Base-by-base conservation (phyloP, 768 basidiomycete species). In the Russula griseocarnosa region DNA sequence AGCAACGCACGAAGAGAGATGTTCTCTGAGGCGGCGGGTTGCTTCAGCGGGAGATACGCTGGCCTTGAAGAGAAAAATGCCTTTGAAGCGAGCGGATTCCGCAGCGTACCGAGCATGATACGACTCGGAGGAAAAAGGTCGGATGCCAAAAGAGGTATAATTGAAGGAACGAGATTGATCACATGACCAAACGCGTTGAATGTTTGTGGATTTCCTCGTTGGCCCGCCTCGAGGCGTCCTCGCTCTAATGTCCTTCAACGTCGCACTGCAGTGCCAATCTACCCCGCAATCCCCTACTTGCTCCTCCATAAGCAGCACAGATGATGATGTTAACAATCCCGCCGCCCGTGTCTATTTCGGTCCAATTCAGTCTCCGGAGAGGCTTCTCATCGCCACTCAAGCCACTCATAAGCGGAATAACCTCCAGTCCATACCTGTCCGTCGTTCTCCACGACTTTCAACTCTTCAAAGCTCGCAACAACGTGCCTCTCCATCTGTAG, bases 1-100 rank as follows among this genome's bases (percentile, higher is more conserved):
- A 75, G 61, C 50, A 74, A 65, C 9, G 65, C 69, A 20, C 66
- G 65, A 34, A 75, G 63, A 0, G 69, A 58, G n/a, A 67, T 61
- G 10, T 60, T 57, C 28, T 66, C 55, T 13, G 57, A 53, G 1
- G 30, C 24, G 7, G 55, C 50, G n/a, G 67, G 61, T 13, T 67
- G 66, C 46, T 46, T 70, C 6, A 70, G 63, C 9, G 58, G 22
- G 22, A 74, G 32, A 11, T 54, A 56, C 0, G 67, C 72, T 10
- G 71, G 67, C 3, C 34, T 66, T 18, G 68, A 50, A 13, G 71
- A 62, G 54, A 68, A 74, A 55, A 60, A 69, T 22, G 68, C 60
- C 64, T 66, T 63, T 52, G 62, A 50, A 36, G 30, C 9, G 5
- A 42, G 16, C 3, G 16, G 20, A 13, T 20, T 26, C 14, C 55